Base-by-base conservation (phyloP, 306 rosid species). In the Echinosophora koreensis region DNA sequence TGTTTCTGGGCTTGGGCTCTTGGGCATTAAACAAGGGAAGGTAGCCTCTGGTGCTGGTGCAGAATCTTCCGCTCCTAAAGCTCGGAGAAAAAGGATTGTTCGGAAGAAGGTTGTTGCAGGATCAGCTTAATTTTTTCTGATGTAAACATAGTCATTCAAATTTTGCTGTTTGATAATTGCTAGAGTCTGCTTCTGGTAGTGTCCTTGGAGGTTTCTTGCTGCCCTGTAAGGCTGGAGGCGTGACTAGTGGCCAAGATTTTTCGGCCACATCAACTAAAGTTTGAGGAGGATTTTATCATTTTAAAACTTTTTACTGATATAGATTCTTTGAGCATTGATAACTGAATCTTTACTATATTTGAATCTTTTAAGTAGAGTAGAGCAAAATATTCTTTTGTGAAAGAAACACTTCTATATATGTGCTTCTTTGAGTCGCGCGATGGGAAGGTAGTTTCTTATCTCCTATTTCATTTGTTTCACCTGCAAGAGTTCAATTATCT, bases 1-100 rank as follows among this genome's bases (percentile, higher is more conserved):
- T 58, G 92, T 92, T 77, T 96, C 99, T 66, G 97, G 99, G 54
- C 99, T 95, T n/a, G 99, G 99, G 32, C 93, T 96, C 74, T 89
- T 92, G 16, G 99, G 99, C 75, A 90, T 96, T 82, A 96, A 88
- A 84, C 96, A 96, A 57, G 80, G 84, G 8, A 88, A 79, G 71
- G 69, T 44, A 17, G 90, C 84, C 51, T 81, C 90, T 9, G 74
- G 70, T 9, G 77, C 86, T 8, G 84, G 87, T 7, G 80, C 88
- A 5, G 89, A 88, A 78, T 71, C 92, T 10, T 62, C 92, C 1
- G 84, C 90, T 42, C 98, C 98, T 5, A 96, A 87, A 87, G 87
- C 88, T 39, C 93, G 93, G 4, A 86, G 98, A 73, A 96, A 92
- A 86, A 89, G 99, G 84, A 66, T 91, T 77, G 97, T 96, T 35